Percentiles rank a stretch among this genome's conserved stretches.
These are phyloP conservation scores for Eucalyptus tenuipes DNA, from an alignment of 345 rosid species.

Conservation along the genomic window DNA sequence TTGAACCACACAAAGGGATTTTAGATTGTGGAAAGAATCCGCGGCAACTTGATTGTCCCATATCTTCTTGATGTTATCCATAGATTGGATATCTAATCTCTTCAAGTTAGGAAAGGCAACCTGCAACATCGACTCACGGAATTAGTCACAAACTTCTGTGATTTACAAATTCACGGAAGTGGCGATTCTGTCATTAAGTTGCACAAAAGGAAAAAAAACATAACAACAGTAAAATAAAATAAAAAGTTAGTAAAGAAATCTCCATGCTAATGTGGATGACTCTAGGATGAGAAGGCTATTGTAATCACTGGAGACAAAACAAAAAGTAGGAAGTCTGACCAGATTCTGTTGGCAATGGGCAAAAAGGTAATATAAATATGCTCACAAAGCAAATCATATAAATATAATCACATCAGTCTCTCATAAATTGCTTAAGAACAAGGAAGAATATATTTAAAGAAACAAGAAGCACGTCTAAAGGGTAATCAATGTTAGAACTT, in stretches of 20 bases:
- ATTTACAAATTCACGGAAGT: fast-evolving
- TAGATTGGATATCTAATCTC: fast-evolving
- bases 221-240: no score
- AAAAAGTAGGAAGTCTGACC: no score
- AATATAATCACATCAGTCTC: not conserved
- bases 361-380: no score
- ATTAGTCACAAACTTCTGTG: not conserved
- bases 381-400: not conserved
- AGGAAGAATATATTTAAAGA: no score
- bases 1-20: fast-evolving
- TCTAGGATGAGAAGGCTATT: not conserved
- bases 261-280: fast-evolving
- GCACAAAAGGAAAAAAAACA: not conserved
- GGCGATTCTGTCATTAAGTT: not conserved
- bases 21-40: not conserved
- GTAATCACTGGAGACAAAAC: not conserved
- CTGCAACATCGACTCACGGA: fast-evolving
- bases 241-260: no score
- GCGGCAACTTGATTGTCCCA: not conserved
- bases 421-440: no score
- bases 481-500: no score
- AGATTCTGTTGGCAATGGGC: fast-evolving
- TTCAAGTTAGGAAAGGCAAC: not conserved
- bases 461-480: no score
- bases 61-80: not conserved